phyloP scores from a whole-genome alignment of 768 basidiomycete genomes.

The Psilocybe cubensis region DNA sequence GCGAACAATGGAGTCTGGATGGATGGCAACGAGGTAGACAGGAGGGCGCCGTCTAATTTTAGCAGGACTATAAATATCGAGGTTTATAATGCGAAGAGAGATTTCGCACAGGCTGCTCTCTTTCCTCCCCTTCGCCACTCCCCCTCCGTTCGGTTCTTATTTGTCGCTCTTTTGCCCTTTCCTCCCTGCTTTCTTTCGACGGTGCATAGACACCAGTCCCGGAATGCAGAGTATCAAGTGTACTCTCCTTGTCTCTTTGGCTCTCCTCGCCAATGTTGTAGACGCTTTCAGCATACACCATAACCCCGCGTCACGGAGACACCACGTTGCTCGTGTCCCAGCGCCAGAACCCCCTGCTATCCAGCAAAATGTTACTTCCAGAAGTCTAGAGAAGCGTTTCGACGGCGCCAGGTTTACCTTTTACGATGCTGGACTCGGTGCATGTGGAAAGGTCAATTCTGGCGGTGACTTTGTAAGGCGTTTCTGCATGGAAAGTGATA shows the following conservation, averaged over 20 bases:
- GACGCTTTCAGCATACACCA: slow-evolving; percentile 6
- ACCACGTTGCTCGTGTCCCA: slow-evolving; percentile 2
- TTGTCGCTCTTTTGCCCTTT: slow-evolving; percentile 5
- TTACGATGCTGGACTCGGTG: slow-evolving; percentile 45
- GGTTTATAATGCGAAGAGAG: neutral
- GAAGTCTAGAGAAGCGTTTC: slow-evolving; percentile 43
- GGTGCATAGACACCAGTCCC: neutral
- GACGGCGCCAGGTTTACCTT: slow-evolving; percentile 52
- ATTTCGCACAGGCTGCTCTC: slow-evolving; percentile 3
- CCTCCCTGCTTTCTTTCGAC: neutral
- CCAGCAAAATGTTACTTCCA: slow-evolving; percentile 19
- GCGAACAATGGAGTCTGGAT: neutral
- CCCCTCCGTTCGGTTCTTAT: slow-evolving; percentile 17
- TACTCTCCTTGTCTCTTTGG: slow-evolving; percentile 13
- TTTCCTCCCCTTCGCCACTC: slow-evolving; percentile 16
- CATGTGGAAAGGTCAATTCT: slow-evolving; percentile 31
- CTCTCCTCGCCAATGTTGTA: slow-evolving; percentile 9
- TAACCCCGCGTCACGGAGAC: neutral
- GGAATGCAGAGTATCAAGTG: slow-evolving; percentile 12
- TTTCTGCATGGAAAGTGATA: neutral
- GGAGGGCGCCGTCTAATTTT: neutral
- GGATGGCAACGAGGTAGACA: slow-evolving; percentile 1
- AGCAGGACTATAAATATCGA: neutral
- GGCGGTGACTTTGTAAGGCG: slow-evolving; percentile 31
- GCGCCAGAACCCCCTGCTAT: neutral